These are phyloP conservation scores for Camillea tinctor DNA, from an alignment of 2,329 filamentous ascomycete genomes.

Conservation along the genomic window DNA sequence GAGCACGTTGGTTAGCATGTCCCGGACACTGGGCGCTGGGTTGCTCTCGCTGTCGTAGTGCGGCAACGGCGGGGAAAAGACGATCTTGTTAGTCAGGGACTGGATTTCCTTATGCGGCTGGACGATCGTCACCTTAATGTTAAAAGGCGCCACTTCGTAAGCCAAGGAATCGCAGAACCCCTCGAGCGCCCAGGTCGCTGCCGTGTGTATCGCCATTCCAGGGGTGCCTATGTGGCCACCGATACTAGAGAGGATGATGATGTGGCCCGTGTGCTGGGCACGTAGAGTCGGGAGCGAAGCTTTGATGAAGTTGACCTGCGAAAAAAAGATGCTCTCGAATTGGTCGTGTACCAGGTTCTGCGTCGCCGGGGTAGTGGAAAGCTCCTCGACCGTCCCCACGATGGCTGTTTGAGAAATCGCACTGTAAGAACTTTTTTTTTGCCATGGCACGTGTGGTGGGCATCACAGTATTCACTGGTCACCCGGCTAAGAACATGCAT, in stretches of 20 bases:
- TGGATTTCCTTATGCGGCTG: slow-evolving; percentile 94
- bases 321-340: slow-evolving; percentile 94
- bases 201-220: slow-evolving; percentile 85
- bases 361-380: slow-evolving; percentile 70
- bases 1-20: slow-evolving; percentile 77
- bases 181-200: slow-evolving; percentile 91
- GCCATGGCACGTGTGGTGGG: slow-evolving; percentile 4
- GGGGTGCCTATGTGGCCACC: slow-evolving; percentile 92
- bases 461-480: neutral
- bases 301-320: slow-evolving; percentile 94
- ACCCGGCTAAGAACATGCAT: slow-evolving; percentile 1
- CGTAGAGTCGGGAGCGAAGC: slow-evolving; percentile 79
- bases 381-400: slow-evolving; percentile 87
- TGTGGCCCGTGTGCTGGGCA: slow-evolving; percentile 78
- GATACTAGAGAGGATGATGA: slow-evolving; percentile 85
- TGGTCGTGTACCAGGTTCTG: slow-evolving; percentile 82
- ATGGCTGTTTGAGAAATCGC: slow-evolving; percentile 55
- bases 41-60: slow-evolving; percentile 65
- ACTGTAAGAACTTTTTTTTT: slow-evolving; percentile 17
- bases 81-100: slow-evolving; percentile 82
- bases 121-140: slow-evolving; percentile 92
- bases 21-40: slow-evolving; percentile 76
- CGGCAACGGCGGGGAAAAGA: slow-evolving; percentile 74
- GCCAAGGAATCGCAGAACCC: slow-evolving; percentile 94
- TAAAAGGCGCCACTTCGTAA: slow-evolving; percentile 96